phyloP scores from a whole-genome alignment of 75 land plant genomes.

The Picea glauca region DNA sequence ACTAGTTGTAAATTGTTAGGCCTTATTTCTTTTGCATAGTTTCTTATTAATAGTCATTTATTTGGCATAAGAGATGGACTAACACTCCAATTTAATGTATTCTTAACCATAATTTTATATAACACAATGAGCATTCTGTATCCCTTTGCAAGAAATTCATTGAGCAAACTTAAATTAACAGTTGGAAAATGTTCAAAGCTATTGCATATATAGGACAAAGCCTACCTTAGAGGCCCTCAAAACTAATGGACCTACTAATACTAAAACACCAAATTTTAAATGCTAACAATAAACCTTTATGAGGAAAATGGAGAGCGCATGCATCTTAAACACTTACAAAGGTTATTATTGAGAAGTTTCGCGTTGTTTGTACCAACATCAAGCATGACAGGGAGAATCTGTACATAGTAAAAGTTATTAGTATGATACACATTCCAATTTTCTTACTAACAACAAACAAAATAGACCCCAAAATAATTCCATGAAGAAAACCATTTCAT shows the following conservation, averaged over 20 bases:
- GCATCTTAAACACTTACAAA: constrained; percentile 39
- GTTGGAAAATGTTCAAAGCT: too few species aligned
- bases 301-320: not conserved
- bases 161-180: too few species aligned
- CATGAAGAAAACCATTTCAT: not conserved
- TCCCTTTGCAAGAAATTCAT: too few species aligned
- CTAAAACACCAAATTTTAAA: not conserved
- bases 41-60: too few species aligned
- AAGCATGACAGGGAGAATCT: constrained; percentile 85
- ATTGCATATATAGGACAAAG: not conserved
- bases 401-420: not conserved
- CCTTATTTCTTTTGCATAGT: too few species aligned
- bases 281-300: not conserved
- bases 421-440: not conserved
- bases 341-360: constrained; percentile 69
- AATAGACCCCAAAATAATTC: not conserved
- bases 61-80: too few species aligned
- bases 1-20: too few species aligned
- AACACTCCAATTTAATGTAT: too few species aligned
- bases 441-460: constrained; percentile 1
- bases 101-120: too few species aligned
- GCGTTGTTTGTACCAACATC: constrained; percentile 98
- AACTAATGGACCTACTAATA: not conserved
- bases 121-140: too few species aligned
- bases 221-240: not conserved